Evolutionary conservation across 331 rosid genomes (phyloP).

Genomic region (Quercus tomentella): DNA sequence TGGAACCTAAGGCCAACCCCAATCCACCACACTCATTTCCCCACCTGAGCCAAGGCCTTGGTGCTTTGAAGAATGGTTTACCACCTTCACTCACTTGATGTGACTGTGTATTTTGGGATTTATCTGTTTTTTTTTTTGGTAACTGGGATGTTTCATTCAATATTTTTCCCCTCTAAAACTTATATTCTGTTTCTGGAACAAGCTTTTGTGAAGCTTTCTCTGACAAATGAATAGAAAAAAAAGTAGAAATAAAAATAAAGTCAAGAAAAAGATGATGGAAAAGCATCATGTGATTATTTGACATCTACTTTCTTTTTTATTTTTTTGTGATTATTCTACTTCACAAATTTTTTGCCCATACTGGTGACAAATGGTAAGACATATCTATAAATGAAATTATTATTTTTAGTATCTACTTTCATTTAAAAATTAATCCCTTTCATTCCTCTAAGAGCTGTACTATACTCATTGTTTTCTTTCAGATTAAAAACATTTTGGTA

Average conservation of each 20-base stretch:
- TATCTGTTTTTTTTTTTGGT: not conserved
- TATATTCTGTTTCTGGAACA: too few species aligned
- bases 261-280: too few species aligned
- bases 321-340: too few species aligned
- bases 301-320: too few species aligned
- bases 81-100: not conserved
- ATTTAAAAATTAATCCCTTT: not conserved
- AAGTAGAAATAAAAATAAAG: too few species aligned
- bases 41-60: too few species aligned
- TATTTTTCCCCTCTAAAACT: too few species aligned
- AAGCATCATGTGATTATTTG: too few species aligned
- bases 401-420: not conserved
- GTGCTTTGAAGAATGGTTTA: too few species aligned
- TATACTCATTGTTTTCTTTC: conserved; percentile 16
- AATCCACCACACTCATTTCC: not conserved
- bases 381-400: not conserved
- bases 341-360: not conserved
- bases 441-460: conserved; percentile 8
- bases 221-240: too few species aligned
- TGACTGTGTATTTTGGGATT: not conserved
- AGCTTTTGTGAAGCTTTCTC: too few species aligned
- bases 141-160: too few species aligned
- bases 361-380: not conserved
- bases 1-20: not conserved
- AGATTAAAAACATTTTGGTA: conserved; percentile 85